phyloP scores from a whole-genome alignment of 148 eudicot genomes.

The Rhododendron griersonianum region DNA sequence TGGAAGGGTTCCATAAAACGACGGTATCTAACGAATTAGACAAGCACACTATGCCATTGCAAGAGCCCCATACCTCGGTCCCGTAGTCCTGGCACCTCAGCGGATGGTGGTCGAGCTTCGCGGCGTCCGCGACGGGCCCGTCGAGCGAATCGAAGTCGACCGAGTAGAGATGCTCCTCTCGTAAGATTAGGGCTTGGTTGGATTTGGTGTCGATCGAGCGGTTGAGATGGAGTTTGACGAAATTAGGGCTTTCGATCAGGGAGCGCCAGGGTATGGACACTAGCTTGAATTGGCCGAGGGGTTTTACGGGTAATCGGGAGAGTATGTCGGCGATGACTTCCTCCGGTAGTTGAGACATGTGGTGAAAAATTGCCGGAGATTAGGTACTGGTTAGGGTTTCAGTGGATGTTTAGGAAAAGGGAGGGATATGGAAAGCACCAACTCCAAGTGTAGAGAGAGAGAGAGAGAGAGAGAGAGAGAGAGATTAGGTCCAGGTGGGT shows the following conservation, averaged over 20 bases:
- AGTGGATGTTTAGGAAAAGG: background rate
- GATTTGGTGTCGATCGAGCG: slow-evolving; percentile 11
- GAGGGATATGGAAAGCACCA: background rate
- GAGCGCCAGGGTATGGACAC: slow-evolving; percentile 14
- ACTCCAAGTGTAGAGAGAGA: background rate
- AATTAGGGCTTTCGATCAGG: slow-evolving; percentile 26
- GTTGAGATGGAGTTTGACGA: slow-evolving; percentile 29
- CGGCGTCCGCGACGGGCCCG: background rate
- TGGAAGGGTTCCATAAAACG: slow-evolving; percentile 31
- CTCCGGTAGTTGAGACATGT: slow-evolving; percentile 15
- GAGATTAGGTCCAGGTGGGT: background rate
- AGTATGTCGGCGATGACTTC: slow-evolving; percentile 16
- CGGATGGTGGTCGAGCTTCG: slow-evolving; percentile 20
- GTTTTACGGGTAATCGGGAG: slow-evolving; percentile 16
- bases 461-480: background rate
- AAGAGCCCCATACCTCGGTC: slow-evolving; percentile 31
- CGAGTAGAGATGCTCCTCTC: slow-evolving; percentile 12
- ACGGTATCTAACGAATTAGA: slow-evolving; percentile 13
- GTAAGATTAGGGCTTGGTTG: slow-evolving; percentile 11
- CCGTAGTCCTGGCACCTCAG: background rate
- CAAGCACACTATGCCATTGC: slow-evolving; percentile 35
- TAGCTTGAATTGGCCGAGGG: slow-evolving; percentile 19
- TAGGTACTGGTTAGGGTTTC: background rate
- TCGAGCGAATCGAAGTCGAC: slow-evolving; percentile 21
- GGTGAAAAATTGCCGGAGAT: background rate